A percentile compares a stretch with the other conserved stretches of the same genome.
Evolutionary conservation across 805 yeast species (phyloP).

Genomic region (Ogataea pignaliae): DNA sequence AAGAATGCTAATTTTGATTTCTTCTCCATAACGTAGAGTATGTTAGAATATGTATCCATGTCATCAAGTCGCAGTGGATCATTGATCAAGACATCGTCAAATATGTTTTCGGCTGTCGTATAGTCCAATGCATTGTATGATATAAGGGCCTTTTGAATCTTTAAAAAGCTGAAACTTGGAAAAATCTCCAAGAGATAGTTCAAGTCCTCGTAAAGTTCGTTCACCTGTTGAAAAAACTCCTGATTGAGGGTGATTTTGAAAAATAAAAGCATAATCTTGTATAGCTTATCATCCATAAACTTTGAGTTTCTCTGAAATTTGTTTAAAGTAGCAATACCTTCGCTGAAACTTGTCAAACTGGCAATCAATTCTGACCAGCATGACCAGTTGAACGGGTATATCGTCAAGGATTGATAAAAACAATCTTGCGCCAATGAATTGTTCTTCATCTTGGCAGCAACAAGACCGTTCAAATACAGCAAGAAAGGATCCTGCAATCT

Average conservation of each 20-base stretch:
- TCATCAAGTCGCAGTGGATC: constrained; percentile 92
- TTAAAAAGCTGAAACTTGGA: constrained; percentile 70
- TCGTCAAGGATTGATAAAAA: constrained; percentile 55
- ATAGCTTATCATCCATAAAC: constrained; percentile 24
- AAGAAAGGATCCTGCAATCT: constrained; percentile 50
- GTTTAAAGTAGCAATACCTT: constrained; percentile 41
- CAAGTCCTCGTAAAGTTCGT: constrained; percentile 45
- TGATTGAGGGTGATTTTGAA: constrained; percentile 68
- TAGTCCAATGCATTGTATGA: constrained; percentile 85
- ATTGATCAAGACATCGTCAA: constrained; percentile 63
- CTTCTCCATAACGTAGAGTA: constrained; percentile 90
- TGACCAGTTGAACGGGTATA: constrained; percentile 88
- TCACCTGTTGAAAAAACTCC: constrained; percentile 71
- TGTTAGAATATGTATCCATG: constrained; percentile 90
- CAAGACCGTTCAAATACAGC: constrained; percentile 66
- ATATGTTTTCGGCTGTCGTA: constrained; percentile 68
- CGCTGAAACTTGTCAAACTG: constrained; percentile 57
- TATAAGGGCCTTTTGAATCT: constrained; percentile 77
- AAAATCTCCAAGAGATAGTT: constrained; percentile 47
- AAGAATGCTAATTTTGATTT: constrained; percentile 75
- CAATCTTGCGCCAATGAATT: constrained; percentile 54
- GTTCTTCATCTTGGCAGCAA: constrained; percentile 60
- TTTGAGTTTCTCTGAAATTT: constrained; percentile 34
- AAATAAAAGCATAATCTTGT: constrained; percentile 35
- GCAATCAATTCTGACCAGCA: constrained; percentile 81